Evolutionary conservation across 345 rosid species (phyloP), one percentile per base, ranked within the genome.

Genomic region (Eucalyptus coolabah): DNA sequence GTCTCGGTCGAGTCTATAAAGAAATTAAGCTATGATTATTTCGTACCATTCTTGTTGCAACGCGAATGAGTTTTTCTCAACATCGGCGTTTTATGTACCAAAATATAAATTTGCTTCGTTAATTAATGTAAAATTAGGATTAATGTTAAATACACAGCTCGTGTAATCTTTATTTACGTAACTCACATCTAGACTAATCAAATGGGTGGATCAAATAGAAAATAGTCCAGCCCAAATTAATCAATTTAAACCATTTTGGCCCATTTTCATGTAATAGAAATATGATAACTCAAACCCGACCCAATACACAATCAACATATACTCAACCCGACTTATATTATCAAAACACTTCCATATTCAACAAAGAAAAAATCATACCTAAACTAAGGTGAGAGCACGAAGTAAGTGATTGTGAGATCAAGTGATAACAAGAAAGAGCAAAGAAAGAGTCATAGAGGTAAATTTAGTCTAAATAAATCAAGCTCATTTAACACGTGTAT

Each of bases 221-320:
- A 56, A 19, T 53, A 8, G 2, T 8, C 59, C 5, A 0, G 2
- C 26, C 26, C 26, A 53, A 53, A 1, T 53, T 21, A 2, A 53
- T 0, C 14, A 9, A 56, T 56, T 56, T 0, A 24, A 24, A 0
- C 26, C 11, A 19, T 21, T 8, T 54, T 54, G 26, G 24, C 0
- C 13, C 13, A 24, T 56, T 10, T 56, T 56, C 3, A 24, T 56
- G 1, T 9, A 24, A 56, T 56, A 56, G 2, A 56, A 23, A 56
- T 24, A 1, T 4, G 2, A 30, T 56, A 56, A 56, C 30, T 23
- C 13, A 56, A 23, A 5, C 13, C 6, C 6, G 0, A 2, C 30
- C 6, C 30, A 23, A 56, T 24, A 24, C 14, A 56, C 30, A 24
- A 4, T 26, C 13, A 24, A 56, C 2, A 56, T 1, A 24, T 56